These are phyloP conservation scores for Calocera viscosa DNA, from an alignment of 768 basidiomycete species.

Conservation along the genomic window DNA sequence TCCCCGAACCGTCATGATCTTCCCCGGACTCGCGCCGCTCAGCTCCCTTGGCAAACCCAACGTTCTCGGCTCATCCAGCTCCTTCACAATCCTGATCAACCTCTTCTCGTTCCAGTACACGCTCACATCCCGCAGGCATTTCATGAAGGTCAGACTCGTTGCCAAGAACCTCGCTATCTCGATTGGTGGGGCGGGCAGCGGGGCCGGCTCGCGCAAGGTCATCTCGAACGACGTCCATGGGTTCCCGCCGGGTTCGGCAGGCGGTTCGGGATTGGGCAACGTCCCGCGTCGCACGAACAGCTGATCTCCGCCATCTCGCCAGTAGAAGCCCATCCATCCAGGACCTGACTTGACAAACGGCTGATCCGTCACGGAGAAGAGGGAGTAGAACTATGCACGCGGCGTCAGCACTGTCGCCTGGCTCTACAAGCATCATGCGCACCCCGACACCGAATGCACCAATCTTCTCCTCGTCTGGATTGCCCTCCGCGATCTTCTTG, in stretches of 20 bases:
- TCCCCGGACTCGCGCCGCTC: slow-evolving; percentile 41
- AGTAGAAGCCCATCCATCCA: slow-evolving; percentile 92
- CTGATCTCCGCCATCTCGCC: slow-evolving; percentile 86
- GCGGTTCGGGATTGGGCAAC: slow-evolving; percentile 32
- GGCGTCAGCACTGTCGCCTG: background rate
- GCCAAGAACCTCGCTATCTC: slow-evolving; percentile 82
- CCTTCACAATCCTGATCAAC: slow-evolving; percentile 53
- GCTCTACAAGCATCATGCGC: slow-evolving; percentile 16
- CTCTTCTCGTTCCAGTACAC: slow-evolving; percentile 73
- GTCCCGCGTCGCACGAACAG: slow-evolving; percentile 71
- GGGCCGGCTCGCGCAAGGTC: slow-evolving; percentile 63
- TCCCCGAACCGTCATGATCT: slow-evolving; percentile 55
- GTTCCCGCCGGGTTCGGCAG: slow-evolving; percentile 24
- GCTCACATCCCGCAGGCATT: slow-evolving; percentile 56
- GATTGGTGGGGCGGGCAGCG: slow-evolving; percentile 64
- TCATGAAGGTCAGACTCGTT: slow-evolving; percentile 90
- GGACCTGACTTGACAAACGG: slow-evolving; percentile 38
- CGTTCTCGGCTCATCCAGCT: slow-evolving; percentile 21
- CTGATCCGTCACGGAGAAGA: slow-evolving; percentile 26
- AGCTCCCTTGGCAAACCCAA: slow-evolving; percentile 44
- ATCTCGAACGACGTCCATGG: slow-evolving; percentile 86
- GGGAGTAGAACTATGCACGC: slow-evolving; percentile 21
- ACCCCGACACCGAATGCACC: slow-evolving; percentile 78
- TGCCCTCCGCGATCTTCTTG: slow-evolving; percentile 90
- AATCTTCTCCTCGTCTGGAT: slow-evolving; percentile 88